Evolutionary conservation across 2,329 filamentous ascomycete species (phyloP).

Genomic region (Stagonosporopsis chrysanthemi): DNA sequence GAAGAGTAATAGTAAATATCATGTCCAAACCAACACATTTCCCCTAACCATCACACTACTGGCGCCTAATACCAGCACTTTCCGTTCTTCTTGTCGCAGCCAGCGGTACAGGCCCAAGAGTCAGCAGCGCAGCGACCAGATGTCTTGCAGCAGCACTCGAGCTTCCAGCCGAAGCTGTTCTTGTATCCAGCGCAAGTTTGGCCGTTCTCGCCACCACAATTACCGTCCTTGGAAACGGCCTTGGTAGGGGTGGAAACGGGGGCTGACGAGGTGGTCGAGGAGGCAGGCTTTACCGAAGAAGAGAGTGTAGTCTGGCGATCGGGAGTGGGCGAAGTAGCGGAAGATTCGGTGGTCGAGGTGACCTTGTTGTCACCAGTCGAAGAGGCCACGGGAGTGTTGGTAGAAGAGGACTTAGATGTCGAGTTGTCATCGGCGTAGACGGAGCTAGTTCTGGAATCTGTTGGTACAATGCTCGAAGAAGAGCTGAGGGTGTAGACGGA

Average conservation of each 20-base stretch:
- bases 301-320: slow-evolving; percentile 15
- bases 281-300: slow-evolving; percentile 10
- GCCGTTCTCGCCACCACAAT: slow-evolving; percentile 33
- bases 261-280: slow-evolving; percentile 22
- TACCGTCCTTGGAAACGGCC: slow-evolving; percentile 33
- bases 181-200: slow-evolving; percentile 40
- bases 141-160: slow-evolving; percentile 39
- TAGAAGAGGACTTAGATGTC: slow-evolving; percentile 4
- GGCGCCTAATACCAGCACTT: slow-evolving; percentile 32
- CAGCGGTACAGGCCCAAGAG: slow-evolving; percentile 31
- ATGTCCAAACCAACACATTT: background rate
- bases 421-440: slow-evolving; percentile 9
- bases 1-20: slow-evolving; percentile 4
- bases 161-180: slow-evolving; percentile 22
- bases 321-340: slow-evolving; percentile 5
- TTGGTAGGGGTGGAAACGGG: slow-evolving; percentile 25
- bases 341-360: slow-evolving; percentile 6
- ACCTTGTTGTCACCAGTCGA: slow-evolving; percentile 1
- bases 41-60: background rate
- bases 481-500: slow-evolving; percentile 8
- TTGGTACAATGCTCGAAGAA: slow-evolving; percentile 15
- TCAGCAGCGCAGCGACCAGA: slow-evolving; percentile 33
- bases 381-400: slow-evolving; percentile 2
- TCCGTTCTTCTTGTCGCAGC: slow-evolving; percentile 42
- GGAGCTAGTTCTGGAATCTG: slow-evolving; percentile 18